Conservation (phyloP, 1,139 yeast genomes). For the Zygoascus sp. region DNA sequence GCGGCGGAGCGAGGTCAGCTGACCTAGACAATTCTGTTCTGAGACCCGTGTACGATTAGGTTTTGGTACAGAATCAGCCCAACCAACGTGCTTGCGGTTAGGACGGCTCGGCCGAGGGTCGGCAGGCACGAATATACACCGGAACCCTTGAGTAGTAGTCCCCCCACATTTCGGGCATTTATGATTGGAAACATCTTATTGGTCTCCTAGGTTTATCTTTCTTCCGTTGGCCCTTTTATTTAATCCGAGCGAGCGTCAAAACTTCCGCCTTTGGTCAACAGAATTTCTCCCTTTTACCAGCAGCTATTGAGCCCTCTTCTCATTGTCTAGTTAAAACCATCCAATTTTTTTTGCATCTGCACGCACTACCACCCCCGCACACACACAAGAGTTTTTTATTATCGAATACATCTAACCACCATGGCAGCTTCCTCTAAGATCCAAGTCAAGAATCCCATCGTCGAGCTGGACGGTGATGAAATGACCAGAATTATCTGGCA, state of each 20-base stretch:
- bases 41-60: no score
- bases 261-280: no score
- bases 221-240: not conserved
- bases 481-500: conserved; percentile 93
- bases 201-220: not conserved
- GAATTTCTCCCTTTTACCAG: no score
- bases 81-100: not conserved
- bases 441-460: conserved; percentile 81
- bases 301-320: not conserved
- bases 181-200: not conserved
- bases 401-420: no score
- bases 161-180: conserved; percentile 5
- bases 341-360: not conserved
- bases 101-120: not conserved
- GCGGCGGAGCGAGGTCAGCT: no score
- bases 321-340: not conserved
- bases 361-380: not conserved
- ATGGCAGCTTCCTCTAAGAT: conserved; percentile 44
- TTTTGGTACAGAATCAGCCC: no score
- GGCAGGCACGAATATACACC: conserved; percentile 6
- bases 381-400: no score
- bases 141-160: not conserved
- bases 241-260: not conserved
- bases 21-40: no score
- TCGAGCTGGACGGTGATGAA: conserved; percentile 96